A percentile compares a stretch with the other conserved stretches of the same genome.
Conservation (phyloP, 108 stramenopile species). For the Skeletonema marinoi region DNA sequence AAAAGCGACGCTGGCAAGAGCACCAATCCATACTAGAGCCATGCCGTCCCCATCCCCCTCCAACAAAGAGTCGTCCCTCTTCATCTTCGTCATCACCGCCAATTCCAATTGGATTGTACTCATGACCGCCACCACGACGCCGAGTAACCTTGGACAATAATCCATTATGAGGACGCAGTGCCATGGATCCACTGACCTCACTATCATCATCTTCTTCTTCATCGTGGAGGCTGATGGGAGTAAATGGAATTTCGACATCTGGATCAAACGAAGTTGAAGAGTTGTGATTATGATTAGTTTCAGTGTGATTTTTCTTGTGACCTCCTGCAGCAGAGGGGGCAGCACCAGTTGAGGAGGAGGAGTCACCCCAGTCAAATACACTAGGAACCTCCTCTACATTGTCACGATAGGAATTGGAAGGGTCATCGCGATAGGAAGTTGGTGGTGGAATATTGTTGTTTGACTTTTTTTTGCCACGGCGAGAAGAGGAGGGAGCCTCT, state of each 20-base stretch:
- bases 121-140: too few relatives aligned
- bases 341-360: not conserved
- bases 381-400: constrained; percentile 2
- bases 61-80: constrained; percentile 13
- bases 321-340: too few relatives aligned
- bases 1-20: not conserved
- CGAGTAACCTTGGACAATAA: too few relatives aligned
- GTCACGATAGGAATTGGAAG: not conserved
- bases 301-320: too few relatives aligned
- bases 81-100: not conserved
- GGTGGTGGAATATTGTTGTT: not conserved
- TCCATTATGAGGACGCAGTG: too few relatives aligned
- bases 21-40: constrained; percentile 2
- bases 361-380: constrained; percentile 16
- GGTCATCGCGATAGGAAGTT: constrained; percentile 2
- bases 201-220: not conserved
- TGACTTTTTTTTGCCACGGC: too few relatives aligned
- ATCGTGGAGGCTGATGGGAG: constrained; percentile 21
- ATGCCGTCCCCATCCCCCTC: constrained; percentile 29
- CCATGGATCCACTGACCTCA: too few relatives aligned
- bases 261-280: constrained; percentile 2
- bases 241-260: constrained; percentile 12
- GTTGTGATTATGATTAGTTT: not conserved
- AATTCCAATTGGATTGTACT: too few relatives aligned
- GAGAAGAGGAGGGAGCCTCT: too few relatives aligned